Conservation (phyloP, 495 filamentous ascomycete genomes). For the Pseudoneurospora amorphoporcata region DNA sequence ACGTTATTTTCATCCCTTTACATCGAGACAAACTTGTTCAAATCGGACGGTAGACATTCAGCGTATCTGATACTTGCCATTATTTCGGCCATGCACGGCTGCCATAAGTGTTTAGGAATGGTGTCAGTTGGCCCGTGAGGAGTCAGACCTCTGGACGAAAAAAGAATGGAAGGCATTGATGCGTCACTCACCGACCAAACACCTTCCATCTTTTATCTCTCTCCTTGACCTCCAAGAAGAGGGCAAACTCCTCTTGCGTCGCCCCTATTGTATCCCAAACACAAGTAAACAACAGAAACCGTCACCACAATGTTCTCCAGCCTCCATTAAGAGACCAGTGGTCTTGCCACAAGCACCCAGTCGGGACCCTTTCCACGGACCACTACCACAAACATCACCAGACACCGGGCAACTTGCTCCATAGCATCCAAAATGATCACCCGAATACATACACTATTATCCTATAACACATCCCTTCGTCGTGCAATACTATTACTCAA, state of each 20-base stretch:
- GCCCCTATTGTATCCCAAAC: not conserved
- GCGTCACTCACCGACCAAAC: not conserved
- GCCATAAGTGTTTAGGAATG: not conserved
- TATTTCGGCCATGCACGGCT: not conserved
- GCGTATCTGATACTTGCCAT: not conserved
- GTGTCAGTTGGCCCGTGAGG: not conserved
- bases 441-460: slow-evolving; percentile 35
- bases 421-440: slow-evolving; percentile 48
- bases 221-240: not conserved
- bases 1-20: not conserved
- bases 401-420: slow-evolving; percentile 6
- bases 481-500: slow-evolving; percentile 11
- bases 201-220: not conserved
- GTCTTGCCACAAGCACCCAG: not conserved
- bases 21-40: not conserved
- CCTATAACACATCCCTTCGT: slow-evolving; percentile 16
- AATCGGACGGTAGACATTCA: not conserved
- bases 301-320: not conserved
- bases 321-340: slow-evolving; percentile 3
- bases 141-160: not conserved
- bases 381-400: not conserved
- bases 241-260: not conserved
- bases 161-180: not conserved
- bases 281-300: not conserved
- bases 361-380: not conserved